A percentile compares a stretch with the other conserved stretches of the same genome.
phyloP scores from a whole-genome alignment of 176 grass and related monocot genomes.

The Avena sativa region DNA sequence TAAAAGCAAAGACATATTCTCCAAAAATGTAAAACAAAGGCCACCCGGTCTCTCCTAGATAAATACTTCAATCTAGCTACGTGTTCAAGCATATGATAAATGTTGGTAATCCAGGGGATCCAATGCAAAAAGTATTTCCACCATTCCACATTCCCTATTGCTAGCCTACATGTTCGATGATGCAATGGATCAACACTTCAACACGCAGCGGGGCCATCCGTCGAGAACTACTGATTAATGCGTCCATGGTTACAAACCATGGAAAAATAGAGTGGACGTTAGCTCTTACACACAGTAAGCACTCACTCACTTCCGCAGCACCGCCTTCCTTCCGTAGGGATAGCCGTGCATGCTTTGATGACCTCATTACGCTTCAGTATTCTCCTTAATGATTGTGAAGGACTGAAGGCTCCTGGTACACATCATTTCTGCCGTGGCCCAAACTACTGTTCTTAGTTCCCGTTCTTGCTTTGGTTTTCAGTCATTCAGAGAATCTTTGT shows the following conservation, averaged over 20 bases:
- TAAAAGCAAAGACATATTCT: neutral
- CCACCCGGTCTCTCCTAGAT: no score
- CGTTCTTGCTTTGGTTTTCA: slow-evolving; percentile 15
- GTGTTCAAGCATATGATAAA: neutral
- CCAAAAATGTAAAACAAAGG: neutral
- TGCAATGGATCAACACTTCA: slow-evolving; percentile 23
- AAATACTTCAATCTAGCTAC: no score
- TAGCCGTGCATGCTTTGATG: neutral
- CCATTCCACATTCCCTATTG: neutral
- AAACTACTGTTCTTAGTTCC: neutral
- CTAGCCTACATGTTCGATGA: slow-evolving; percentile 17
- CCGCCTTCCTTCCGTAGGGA: neutral
- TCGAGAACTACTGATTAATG: neutral
- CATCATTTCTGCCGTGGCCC: slow-evolving; percentile 1
- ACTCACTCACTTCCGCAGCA: neutral
- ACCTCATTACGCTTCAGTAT: neutral
- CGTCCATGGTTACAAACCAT: slow-evolving; percentile 15
- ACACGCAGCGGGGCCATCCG: neutral
- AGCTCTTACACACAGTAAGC: neutral
- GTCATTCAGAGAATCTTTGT: neutral
- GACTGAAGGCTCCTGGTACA: neutral
- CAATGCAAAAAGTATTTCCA: slow-evolving; percentile 7
- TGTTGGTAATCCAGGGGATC: neutral
- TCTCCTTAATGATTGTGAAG: neutral
- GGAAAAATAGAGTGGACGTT: neutral